Conservation (phyloP, 2,329 filamentous ascomycete species). For the Leptographium galeiforme region DNA sequence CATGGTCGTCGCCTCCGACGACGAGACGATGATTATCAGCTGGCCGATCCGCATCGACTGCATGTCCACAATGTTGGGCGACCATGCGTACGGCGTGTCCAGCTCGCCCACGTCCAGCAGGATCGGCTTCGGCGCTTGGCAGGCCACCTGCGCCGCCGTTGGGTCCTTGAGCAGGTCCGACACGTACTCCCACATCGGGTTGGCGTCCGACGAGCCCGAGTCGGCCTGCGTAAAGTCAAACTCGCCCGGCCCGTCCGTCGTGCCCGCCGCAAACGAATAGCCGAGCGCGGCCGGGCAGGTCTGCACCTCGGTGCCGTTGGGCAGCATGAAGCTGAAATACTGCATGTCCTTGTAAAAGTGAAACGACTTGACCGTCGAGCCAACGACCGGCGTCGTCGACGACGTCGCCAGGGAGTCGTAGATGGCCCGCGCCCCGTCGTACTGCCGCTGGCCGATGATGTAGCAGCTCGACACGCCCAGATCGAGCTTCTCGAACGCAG, state of each 20-base stretch:
- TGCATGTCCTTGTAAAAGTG: conserved; percentile 79
- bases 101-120: conserved; percentile 77
- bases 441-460: conserved; percentile 65
- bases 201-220: conserved; percentile 52
- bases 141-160: conserved; percentile 52
- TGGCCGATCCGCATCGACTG: conserved; percentile 75
- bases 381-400: conserved; percentile 40
- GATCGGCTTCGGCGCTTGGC: conserved; percentile 72
- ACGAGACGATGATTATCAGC: conserved; percentile 70
- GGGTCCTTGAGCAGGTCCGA: conserved; percentile 58
- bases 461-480: conserved; percentile 61
- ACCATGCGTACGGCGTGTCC: conserved; percentile 65
- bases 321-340: conserved; percentile 57
- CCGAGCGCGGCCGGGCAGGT: conserved; percentile 84
- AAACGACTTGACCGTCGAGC: conserved; percentile 61
- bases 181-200: conserved; percentile 67
- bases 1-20: conserved; percentile 87
- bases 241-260: conserved; percentile 76
- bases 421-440: conserved; percentile 37
- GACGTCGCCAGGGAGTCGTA: conserved; percentile 33
- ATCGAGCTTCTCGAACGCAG: conserved; percentile 53
- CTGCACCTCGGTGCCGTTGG: conserved; percentile 52
- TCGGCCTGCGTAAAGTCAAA: conserved; percentile 88
- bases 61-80: conserved; percentile 78
- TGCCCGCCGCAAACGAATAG: conserved; percentile 87